phyloP scores from a whole-genome alignment of 2,329 filamentous ascomycete genomes.

The Neopestalotiopsis rosae region DNA sequence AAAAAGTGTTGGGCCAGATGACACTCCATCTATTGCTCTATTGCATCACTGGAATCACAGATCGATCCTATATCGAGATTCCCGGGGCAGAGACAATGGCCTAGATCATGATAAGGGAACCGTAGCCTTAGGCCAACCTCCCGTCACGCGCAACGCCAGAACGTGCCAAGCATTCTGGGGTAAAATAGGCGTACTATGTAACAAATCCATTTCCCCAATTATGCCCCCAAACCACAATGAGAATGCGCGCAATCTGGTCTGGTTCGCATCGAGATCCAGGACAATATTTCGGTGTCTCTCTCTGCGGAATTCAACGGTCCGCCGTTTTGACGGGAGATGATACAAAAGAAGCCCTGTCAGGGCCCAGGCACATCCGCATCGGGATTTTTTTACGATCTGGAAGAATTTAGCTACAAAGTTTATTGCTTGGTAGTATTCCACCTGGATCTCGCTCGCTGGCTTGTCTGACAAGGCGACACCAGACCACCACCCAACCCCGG shows the following conservation, averaged over 20 bases:
- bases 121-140: background rate
- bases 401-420: background rate
- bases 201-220: background rate
- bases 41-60: background rate
- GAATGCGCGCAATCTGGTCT: background rate
- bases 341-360: background rate
- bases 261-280: background rate
- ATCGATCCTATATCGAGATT: slow-evolving; percentile 6
- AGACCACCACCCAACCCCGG: background rate
- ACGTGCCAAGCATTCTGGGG: slow-evolving; percentile 1
- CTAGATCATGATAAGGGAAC: background rate
- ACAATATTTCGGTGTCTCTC: background rate
- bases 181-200: background rate
- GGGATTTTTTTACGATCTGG: background rate
- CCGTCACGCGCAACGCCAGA: background rate
- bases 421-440: background rate
- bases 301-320: slow-evolving; percentile 2
- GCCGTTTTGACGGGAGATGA: background rate
- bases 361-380: background rate
- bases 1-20: background rate
- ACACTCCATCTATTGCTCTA: background rate
- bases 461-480: background rate
- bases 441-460: background rate
- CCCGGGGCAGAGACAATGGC: background rate
- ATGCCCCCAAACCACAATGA: background rate